Evolutionary conservation across 2,329 filamentous ascomycete species (phyloP).

Genomic region (Apiospora arundinis): DNA sequence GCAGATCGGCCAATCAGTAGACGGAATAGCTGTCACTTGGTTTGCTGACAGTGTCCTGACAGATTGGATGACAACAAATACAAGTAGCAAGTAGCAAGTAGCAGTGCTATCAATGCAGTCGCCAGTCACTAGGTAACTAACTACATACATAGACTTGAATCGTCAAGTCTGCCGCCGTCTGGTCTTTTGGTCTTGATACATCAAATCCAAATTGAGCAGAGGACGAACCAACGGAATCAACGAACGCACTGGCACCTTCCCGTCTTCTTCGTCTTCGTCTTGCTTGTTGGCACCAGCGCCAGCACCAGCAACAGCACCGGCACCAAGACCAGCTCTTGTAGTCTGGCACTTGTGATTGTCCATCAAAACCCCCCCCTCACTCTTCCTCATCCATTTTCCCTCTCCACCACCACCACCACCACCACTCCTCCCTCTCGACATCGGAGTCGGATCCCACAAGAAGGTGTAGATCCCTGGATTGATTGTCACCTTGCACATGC

Average conservation of each 20-base stretch:
- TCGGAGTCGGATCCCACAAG: neutral
- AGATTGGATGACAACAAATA: no score
- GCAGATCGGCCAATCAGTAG: neutral
- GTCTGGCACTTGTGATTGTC: neutral
- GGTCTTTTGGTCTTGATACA: neutral
- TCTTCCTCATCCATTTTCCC: neutral
- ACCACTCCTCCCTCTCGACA: neutral
- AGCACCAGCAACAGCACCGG: neutral
- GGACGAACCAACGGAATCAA: neutral
- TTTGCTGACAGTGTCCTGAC: no score
- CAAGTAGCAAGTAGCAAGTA: neutral
- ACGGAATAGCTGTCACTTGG: neutral
- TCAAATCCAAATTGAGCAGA: neutral
- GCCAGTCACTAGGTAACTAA: no score
- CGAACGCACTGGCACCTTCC: no score
- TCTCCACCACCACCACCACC: neutral
- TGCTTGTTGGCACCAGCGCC: no score
- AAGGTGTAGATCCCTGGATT: neutral
- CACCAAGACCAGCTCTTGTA: neutral
- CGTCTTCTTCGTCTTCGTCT: no score
- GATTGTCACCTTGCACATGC: neutral
- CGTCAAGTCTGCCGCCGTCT: constrained; percentile 2
- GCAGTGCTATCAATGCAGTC: neutral
- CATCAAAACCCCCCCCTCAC: neutral
- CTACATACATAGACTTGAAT: neutral